Evolutionary conservation across 2,329 filamentous ascomycete species (phyloP), one percentile per base, ranked within the genome.

Genomic region (Paraphoma sp.): DNA sequence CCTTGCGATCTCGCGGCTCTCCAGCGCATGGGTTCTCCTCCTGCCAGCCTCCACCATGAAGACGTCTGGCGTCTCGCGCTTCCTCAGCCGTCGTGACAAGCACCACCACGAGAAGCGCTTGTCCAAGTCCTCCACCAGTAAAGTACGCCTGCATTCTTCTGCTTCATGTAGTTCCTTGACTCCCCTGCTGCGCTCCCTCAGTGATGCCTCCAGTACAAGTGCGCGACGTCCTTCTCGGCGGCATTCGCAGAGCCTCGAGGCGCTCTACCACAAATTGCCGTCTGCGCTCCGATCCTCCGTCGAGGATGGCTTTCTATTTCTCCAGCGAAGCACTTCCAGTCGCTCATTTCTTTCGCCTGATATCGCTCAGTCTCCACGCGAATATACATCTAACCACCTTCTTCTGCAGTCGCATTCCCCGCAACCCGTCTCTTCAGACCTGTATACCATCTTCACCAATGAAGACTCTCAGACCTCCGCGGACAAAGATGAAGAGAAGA

Each of bases 51-150:
- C 56, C 63, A 78, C 62, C 60, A 82, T 82, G 79, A 80, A 79
- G 28, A 48, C 23, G 45, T 53, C 51, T 68, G 79, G 78, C 70
- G 78, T 84, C 60, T 87, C 85, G 72, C 87, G 89, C 68, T 88
- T 92, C 73, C 86, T 91, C 57, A 90, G 86, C 75, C 82, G 89
- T 65, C 86, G 89, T 64, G 89, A 91, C 69, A 92, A 81, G 75
- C 65, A 75, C 54, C 67, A 75, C 56, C 67, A 67, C 48, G 76
- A 76, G 60, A 77, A 77, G 63, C 75, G 71, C 64, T 54, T 59
- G 40, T 68, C 69, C 48, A 77, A 75, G 57, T 58, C 70, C 54
- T 54, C 63, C 45, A 63, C 59, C 59, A 69, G 57, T 57, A 76
- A 75, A 71, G 74, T 76, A 76, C 57, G 65, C 60, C 58, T 47